Conservation (phyloP, 495 filamentous ascomycete species). For the Coniosporium apollinis region DNA sequence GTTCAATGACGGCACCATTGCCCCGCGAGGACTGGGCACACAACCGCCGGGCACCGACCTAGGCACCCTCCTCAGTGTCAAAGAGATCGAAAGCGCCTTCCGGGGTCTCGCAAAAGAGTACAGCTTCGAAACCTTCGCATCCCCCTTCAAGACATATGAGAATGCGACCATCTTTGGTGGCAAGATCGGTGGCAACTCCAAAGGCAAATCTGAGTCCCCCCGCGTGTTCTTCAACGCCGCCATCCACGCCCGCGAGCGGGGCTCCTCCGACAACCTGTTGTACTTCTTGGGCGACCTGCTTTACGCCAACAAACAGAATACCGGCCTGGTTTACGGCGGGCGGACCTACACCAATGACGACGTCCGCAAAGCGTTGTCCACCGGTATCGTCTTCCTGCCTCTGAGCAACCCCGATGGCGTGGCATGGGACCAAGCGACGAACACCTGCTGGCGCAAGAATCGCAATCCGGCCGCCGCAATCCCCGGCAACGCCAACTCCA, state of each 20-base stretch:
- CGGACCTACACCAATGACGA: slow-evolving; percentile 24
- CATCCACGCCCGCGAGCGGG: slow-evolving; percentile 25
- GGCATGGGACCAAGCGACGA: slow-evolving; percentile 20
- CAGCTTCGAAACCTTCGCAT: slow-evolving; percentile 15
- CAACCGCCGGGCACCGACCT: slow-evolving; percentile 1
- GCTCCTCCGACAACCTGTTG: slow-evolving; percentile 20
- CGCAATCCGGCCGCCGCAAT: slow-evolving; percentile 17
- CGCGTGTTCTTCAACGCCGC: slow-evolving; percentile 20
- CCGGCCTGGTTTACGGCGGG: slow-evolving; percentile 24
- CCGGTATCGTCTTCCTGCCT: slow-evolving; percentile 26
- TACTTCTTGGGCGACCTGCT: slow-evolving; percentile 25
- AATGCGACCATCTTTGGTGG: slow-evolving; percentile 13
- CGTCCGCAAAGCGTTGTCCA: slow-evolving; percentile 20
- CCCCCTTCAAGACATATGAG: slow-evolving; percentile 21
- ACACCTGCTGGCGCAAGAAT: slow-evolving; percentile 28
- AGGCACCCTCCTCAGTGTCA: slow-evolving; percentile 17
- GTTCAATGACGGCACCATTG: slow-evolving; percentile 14
- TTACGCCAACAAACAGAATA: slow-evolving; percentile 19
- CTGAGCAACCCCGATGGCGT: slow-evolving; percentile 27
- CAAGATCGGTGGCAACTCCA: slow-evolving; percentile 13
- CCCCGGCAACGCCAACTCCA: slow-evolving; percentile 2
- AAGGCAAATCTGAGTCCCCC: slow-evolving; percentile 15
- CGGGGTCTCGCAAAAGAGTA: slow-evolving; percentile 19
- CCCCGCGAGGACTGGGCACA: slow-evolving; percentile 18
- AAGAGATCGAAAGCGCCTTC: slow-evolving; percentile 20